Percentiles rank a stretch among this genome's conserved stretches.
phyloP scores from a whole-genome alignment of 495 filamentous ascomycete genomes.

The Talaromyces wortmannii region DNA sequence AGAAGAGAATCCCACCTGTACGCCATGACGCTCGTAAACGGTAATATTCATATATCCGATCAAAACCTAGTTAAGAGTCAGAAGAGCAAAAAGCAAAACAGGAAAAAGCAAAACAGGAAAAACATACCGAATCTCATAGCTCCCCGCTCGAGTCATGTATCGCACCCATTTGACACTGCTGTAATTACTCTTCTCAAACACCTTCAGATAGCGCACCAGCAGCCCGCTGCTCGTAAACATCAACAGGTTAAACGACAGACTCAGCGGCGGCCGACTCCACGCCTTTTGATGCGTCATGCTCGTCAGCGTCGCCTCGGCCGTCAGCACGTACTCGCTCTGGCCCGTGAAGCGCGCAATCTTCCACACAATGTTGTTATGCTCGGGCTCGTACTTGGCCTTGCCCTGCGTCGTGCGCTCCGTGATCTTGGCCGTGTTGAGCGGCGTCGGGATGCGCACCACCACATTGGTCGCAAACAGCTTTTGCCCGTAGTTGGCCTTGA shows the following conservation, averaged over 20 bases:
- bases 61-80: neutral
- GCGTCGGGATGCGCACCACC: conserved; percentile 90
- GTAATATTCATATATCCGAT: neutral
- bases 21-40: neutral
- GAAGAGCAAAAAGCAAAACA: neutral
- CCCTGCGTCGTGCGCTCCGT: conserved; percentile 92
- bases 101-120: neutral
- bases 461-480: conserved; percentile 99
- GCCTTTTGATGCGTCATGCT: conserved; percentile 98
- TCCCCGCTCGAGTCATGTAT: conserved; percentile 92
- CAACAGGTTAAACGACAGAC: conserved; percentile 81
- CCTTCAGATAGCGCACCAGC: conserved; percentile 92
- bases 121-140: conserved; percentile 50
- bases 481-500: conserved; percentile 91
- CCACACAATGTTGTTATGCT: conserved; percentile 98
- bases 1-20: neutral
- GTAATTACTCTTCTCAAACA: conserved; percentile 99
- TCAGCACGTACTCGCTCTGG: conserved; percentile 89
- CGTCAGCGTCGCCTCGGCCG: conserved; percentile 86
- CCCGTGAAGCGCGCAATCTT: conserved; percentile 97
- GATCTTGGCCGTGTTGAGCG: conserved; percentile 91
- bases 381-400: conserved; percentile 97
- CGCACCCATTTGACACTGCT: conserved; percentile 98
- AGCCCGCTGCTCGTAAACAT: conserved; percentile 97
- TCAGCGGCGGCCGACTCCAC: conserved; percentile 91